Evolutionary conservation across 2,329 filamentous ascomycete species (phyloP), one percentile per base, ranked within the genome.

Genomic region (Bisporella sp.): DNA sequence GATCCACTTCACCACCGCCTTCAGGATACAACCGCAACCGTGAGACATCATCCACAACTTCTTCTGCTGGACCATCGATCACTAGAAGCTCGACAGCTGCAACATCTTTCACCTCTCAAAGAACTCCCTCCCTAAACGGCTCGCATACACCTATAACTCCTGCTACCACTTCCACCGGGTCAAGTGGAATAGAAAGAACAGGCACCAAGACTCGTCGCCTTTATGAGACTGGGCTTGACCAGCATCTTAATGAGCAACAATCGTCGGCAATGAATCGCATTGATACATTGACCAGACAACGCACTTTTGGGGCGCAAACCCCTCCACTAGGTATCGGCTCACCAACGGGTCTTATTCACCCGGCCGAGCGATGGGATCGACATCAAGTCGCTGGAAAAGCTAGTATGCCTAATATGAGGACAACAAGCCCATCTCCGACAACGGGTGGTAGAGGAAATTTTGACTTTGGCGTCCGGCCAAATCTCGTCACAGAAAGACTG

Each of bases 1-100:
- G 77, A 42, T 70, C 77, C 4, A 75, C 75, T 43, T 83, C 81
- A 40, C 81, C 76, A 3, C 73, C 77, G 7, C 75, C 79, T 1
- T 74, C 76, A 1, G 79, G 79, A 21, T 90, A 85, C 63, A 85
- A 85, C 59, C 79, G 79, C 54, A 88, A 92, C 57, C 78, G 91
- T 30, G 89, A 90, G 57, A 96, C 90, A 0, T 93, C 87, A 1
- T 96, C 92, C 0, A 95, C 88, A 0, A 85, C 83, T 5, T 93
- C 89, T 0, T 84, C 81, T 0, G 71, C 70, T 4, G 77, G 74
- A 5, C 85, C 82, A 5, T 83, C 81, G 0, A 77, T 83, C 39
- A 79, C 81, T 30, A 83, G 88, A 31, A 84, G 81, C 49, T 96
- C 92, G 0, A 96, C 91, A 1, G 88, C 90, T 5, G 90, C 89